Evolutionary conservation across 441 rosid species (phyloP).

Genomic region (Populus hybrid): DNA sequence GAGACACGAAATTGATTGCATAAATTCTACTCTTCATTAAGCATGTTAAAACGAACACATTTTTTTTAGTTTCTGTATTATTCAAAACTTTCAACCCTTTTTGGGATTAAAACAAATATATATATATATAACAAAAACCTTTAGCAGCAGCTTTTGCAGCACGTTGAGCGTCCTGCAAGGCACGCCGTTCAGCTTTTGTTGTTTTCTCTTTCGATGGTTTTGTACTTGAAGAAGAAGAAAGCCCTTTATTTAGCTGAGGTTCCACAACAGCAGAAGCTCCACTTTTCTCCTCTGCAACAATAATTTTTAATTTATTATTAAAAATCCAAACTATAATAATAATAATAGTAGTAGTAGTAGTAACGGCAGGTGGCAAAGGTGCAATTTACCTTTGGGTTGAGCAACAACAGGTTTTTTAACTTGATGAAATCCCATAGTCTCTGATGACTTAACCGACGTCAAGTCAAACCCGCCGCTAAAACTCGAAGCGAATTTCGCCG

Average conservation of each 20-base stretch:
- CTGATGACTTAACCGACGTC: conserved; percentile 37
- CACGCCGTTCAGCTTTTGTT: conserved; percentile 85
- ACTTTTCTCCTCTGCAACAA: conserved; percentile 39
- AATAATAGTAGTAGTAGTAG: too few species aligned
- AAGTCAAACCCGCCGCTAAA: conserved; percentile 69
- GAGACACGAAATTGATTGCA: neutral
- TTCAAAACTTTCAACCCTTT: neutral
- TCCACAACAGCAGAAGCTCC: conserved; percentile 26
- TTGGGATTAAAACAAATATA: neutral
- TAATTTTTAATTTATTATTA: too few species aligned
- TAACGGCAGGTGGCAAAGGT: too few species aligned
- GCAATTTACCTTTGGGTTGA: neutral
- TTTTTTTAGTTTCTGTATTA: neutral
- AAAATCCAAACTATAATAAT: neutral
- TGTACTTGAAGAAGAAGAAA: conserved; percentile 29
- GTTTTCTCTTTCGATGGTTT: conserved; percentile 58
- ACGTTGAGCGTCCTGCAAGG: conserved; percentile 80
- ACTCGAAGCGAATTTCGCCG: conserved; percentile 65
- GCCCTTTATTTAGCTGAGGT: conserved; percentile 33
- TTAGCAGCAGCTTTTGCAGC: conserved; percentile 77
- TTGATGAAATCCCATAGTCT: neutral
- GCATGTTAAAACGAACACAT: neutral
- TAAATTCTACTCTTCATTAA: neutral
- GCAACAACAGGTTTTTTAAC: conserved; percentile 14
- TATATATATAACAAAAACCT: conserved; percentile 36